Evolutionary conservation across 345 rosid species (phyloP), one percentile per base, ranked within the genome.

Genomic region (Brassica juncea): DNA sequence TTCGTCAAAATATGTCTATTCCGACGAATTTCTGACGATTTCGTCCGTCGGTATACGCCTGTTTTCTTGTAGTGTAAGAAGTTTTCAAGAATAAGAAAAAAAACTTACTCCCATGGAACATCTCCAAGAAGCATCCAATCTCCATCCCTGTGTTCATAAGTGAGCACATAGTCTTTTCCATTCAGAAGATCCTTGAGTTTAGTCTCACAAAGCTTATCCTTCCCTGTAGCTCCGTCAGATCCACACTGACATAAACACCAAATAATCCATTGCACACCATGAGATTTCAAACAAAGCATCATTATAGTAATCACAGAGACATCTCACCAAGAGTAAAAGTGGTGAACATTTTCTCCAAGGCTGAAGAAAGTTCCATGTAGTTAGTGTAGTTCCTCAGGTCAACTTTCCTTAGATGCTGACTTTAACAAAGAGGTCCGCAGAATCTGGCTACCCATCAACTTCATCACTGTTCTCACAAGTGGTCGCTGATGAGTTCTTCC

Each of bases 91-190:
- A 35, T 6, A 68, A n/a, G 57, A 61, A 31, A 19, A 14, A 30
- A 76, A 77, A 72, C 96, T 87, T 87, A 94, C 98, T 84, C 92
- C 98, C 98, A 92, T 31, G 98, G 98, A 8, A 94, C 98, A 87
- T 94, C 97, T 19, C 98, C 98, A 6, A 94, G 97, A 32, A 94
- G 97, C 97, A 92, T 92, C 97, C 93, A 94, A 69, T 94, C 98
- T 0, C 94, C 87, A 77, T 94, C 97, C 76, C 90, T 94, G 76
- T 94, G 97, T 79, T 94, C 94, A 16, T 92, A 94, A 1, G 98
- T 92, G 31, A 92, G 92, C 39, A 92, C 97, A 74, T 92, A 89
- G 76, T 94, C 98, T 30, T 97, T 90, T 73, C 97, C 98, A 85
- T 87, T 87, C 71, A 88, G 83, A 80, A 92, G 92, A 88, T 90